Conservation (phyloP, 108 stramenopile species). For the Chaetoceros tenuissimus region DNA sequence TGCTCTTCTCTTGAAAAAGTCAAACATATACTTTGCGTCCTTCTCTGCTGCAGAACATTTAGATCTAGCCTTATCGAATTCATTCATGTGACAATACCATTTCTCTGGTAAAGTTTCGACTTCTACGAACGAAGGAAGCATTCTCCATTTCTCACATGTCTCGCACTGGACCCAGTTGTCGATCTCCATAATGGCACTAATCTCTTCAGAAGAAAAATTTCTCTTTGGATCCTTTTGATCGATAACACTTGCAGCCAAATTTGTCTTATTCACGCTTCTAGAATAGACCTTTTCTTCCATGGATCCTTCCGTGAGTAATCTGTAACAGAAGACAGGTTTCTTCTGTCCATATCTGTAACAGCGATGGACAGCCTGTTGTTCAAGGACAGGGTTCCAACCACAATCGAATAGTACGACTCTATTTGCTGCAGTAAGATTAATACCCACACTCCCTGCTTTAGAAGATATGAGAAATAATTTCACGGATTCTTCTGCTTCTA, state of each 20-base stretch:
- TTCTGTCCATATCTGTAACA: slow-evolving; percentile 66
- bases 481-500: background rate
- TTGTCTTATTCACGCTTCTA: slow-evolving; percentile 48
- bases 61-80: slow-evolving; percentile 52
- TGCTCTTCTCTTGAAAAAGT: background rate
- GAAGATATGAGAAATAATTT: slow-evolving; percentile 6
- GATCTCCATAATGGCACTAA: slow-evolving; percentile 33
- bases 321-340: slow-evolving; percentile 55
- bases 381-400: background rate
- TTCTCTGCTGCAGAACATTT: slow-evolving; percentile 63
- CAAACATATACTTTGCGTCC: slow-evolving; percentile 19
- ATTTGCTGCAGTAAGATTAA: slow-evolving; percentile 1
- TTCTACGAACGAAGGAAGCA: slow-evolving; percentile 15
- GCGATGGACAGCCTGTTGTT: slow-evolving; percentile 7
- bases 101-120: slow-evolving; percentile 21
- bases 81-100: slow-evolving; percentile 85
- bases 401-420: background rate
- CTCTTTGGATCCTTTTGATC: slow-evolving; percentile 48
- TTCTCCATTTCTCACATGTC: slow-evolving; percentile 48
- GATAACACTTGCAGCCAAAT: slow-evolving; percentile 47
- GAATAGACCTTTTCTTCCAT: slow-evolving; percentile 76
- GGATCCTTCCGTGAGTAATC: slow-evolving; percentile 63
- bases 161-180: slow-evolving; percentile 48
- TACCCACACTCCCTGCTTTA: slow-evolving; percentile 3
- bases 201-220: slow-evolving; percentile 40